Evolutionary conservation across 2,329 filamentous ascomycete species (phyloP), one percentile per base, ranked within the genome.

Genomic region (Falciphora oryzae): DNA sequence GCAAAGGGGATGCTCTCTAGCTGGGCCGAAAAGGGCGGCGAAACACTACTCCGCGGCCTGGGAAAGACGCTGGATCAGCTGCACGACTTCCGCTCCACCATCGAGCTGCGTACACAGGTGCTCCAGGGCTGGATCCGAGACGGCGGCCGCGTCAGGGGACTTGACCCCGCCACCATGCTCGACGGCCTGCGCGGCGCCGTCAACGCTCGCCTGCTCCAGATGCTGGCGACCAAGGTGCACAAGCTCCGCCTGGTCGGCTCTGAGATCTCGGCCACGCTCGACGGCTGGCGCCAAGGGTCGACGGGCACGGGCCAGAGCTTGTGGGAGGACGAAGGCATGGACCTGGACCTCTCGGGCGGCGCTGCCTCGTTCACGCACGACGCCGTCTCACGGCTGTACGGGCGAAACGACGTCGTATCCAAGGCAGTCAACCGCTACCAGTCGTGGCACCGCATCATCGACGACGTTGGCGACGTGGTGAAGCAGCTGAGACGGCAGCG

Each of bases 111-210:
- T 59, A 89, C 87, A 61, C 83, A 84, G 56, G 82, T 93, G 8
- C 76, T 96, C 60, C 86, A 90, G 69, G 83, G 89, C 14, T 95
- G 92, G 90, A 88, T 96, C 64, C 81, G 86, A 27, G 86, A 89
- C 63, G 85, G 87, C 28, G 83, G 84, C 53, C 84, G 85, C 63
- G 84, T 84, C 69, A 80, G 84, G 70, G 88, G 89, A 50, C 81
- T 93, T 71, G 83, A 93, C 73, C 83, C 88, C 1, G 83, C 84
- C 5, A 81, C 86, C 60, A 84, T 95, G 70, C 83, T 93, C 13
- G 83, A 91, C 69, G 82, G 85, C 14, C 78, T 96, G 59, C 85
- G 92, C 32, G 80, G 83, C 50, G 82, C 85, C 4, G 84, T 96
- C 74, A 93, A 92, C 71, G 78, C 80, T 38, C 88, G 88, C 63